Evolutionary conservation across 306 rosid species (phyloP).

Genomic region (Rosa rugosa): DNA sequence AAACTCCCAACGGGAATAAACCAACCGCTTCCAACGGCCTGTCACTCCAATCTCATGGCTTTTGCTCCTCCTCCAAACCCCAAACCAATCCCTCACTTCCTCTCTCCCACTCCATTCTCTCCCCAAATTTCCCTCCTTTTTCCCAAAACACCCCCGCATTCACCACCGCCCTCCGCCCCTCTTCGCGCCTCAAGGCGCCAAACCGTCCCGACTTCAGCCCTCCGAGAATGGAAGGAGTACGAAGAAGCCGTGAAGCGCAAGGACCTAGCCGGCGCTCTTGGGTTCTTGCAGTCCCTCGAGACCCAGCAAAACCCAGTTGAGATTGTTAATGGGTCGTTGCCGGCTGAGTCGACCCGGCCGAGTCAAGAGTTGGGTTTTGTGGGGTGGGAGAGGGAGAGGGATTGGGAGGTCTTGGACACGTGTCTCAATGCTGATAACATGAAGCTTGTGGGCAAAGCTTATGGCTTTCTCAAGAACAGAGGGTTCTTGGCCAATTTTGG

Average conservation of each 20-base stretch:
- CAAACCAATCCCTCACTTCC: conserved; percentile 31
- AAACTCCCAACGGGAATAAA: neutral
- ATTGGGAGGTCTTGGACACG: conserved; percentile 92
- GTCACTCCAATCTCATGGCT: conserved; percentile 40
- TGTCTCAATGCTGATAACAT: conserved; percentile 95
- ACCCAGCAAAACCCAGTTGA: conserved; percentile 33
- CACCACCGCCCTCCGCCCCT: neutral
- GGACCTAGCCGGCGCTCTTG: conserved; percentile 83
- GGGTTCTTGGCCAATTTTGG: conserved; percentile 89
- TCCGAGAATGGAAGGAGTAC: conserved; percentile 88
- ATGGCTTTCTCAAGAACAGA: conserved; percentile 63
- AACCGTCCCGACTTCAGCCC: conserved; percentile 27
- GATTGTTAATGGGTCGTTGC: conserved; percentile 28
- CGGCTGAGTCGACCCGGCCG: conserved; percentile 41
- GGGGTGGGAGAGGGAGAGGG: conserved; percentile 82
- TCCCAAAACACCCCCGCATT: neutral
- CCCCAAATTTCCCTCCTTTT: conserved; percentile 1
- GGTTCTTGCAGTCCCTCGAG: conserved; percentile 61
- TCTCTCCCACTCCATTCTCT: conserved; percentile 10
- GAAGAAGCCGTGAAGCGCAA: conserved; percentile 94
- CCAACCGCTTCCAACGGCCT: neutral
- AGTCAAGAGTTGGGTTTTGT: conserved; percentile 48
- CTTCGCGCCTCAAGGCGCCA: neutral
- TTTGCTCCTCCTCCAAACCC: conserved; percentile 22
- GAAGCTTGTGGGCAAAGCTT: conserved; percentile 87